phyloP scores from a whole-genome alignment of 2,329 filamentous ascomycete genomes.

The Chaetomium sp. region DNA sequence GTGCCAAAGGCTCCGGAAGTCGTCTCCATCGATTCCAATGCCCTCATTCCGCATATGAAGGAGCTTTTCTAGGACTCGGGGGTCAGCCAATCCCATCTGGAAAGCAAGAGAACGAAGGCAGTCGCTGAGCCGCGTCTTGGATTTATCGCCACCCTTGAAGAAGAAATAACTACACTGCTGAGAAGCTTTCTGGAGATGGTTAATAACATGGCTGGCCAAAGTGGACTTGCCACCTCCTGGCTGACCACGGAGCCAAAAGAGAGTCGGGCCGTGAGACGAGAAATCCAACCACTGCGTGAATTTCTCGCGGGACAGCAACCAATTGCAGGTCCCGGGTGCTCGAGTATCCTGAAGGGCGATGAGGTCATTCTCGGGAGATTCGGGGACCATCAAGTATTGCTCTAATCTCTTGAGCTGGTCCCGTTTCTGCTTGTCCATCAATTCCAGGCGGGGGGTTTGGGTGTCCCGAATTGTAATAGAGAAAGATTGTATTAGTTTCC shows the following conservation, averaged over 20 bases:
- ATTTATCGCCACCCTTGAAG: constrained; percentile 28
- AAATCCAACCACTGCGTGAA: constrained; percentile 19
- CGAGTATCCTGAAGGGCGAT: neutral
- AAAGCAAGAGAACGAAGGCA: constrained; percentile 29
- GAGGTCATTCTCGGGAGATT: neutral
- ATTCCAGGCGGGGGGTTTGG: neutral
- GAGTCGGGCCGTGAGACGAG: constrained; percentile 11
- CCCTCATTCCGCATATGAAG: constrained; percentile 19
- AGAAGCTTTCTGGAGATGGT: constrained; percentile 17
- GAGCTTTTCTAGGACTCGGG: constrained; percentile 14
- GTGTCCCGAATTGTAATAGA: constrained; percentile 15
- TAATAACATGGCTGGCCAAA: constrained; percentile 26
- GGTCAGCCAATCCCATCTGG: constrained; percentile 28
- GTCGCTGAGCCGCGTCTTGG: constrained; percentile 21
- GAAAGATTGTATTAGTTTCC: constrained; percentile 23
- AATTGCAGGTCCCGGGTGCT: constrained; percentile 21
- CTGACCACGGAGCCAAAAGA: constrained; percentile 27
- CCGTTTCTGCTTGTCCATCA: neutral
- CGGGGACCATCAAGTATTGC: neutral
- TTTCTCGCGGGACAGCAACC: constrained; percentile 15
- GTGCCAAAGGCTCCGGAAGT: constrained; percentile 25
- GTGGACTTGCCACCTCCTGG: constrained; percentile 31
- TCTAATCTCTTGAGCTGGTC: neutral
- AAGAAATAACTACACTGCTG: constrained; percentile 29
- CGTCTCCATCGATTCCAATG: constrained; percentile 17